phyloP scores from a whole-genome alignment of 345 rosid species.

The Lepidium aucheri region DNA sequence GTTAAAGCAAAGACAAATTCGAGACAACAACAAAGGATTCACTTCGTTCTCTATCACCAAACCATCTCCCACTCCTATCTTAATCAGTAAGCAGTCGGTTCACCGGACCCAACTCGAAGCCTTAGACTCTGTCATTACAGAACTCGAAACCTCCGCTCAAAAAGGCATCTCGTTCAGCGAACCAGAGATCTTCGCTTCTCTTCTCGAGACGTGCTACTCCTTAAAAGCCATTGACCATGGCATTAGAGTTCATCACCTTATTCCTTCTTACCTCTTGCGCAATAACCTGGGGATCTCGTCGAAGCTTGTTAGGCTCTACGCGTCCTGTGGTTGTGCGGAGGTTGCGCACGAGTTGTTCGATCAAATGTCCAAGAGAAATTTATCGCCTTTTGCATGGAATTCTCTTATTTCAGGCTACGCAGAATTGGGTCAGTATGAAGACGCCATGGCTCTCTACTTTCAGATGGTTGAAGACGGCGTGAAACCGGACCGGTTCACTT shows the following conservation, averaged over 20 bases:
- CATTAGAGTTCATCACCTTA: conserved; percentile 44
- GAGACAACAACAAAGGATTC: conserved; percentile 1
- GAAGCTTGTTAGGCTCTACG: conserved; percentile 56
- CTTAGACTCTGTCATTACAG: conserved; percentile 43
- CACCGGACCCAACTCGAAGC: conserved; percentile 51
- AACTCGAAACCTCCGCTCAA: conserved; percentile 43
- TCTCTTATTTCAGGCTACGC: conserved; percentile 78
- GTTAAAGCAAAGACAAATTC: conserved; percentile 16
- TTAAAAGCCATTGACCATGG: conserved; percentile 49
- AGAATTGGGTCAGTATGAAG: conserved; percentile 55
- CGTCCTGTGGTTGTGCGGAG: conserved; percentile 38
- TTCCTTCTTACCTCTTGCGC: conserved; percentile 45
- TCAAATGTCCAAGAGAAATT: conserved; percentile 48
- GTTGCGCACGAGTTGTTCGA: conserved; percentile 77
- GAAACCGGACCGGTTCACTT: conserved; percentile 67
- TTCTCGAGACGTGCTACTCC: conserved; percentile 59
- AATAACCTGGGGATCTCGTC: conserved; percentile 49
- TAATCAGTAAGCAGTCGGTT: conserved; percentile 23
- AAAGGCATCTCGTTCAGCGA: conserved; percentile 54
- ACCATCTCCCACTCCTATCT: conserved; percentile 55
- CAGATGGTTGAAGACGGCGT: conserved; percentile 87
- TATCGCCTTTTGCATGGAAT: conserved; percentile 76
- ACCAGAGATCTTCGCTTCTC: conserved; percentile 54
- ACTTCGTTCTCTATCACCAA: conserved; percentile 30
- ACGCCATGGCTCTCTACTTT: conserved; percentile 77